Base-by-base conservation (phyloP, 1,284 basidiomycete species). In the Moesziomyces globuligerus region DNA sequence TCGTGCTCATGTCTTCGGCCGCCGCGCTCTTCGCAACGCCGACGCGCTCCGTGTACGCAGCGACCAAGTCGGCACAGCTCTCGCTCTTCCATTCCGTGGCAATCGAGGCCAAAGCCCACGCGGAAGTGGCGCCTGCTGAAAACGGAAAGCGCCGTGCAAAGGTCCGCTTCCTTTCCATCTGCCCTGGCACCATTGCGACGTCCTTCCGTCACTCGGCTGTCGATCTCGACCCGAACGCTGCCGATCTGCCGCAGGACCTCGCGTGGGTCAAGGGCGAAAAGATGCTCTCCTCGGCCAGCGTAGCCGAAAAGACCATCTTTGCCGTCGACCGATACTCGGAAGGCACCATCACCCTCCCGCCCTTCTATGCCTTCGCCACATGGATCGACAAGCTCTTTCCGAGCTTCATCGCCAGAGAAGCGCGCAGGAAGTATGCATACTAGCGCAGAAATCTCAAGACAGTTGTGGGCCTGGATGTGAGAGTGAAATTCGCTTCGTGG, bases 11-110 rank as follows among this genome's bases (percentile, higher is more conserved):
- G 36, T 92, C 91, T 9, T 92, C 90, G 7, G 85, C 91, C 4
- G 93, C 90, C 3, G 89, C 91, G 1, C 85, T 90, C 8, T 87
- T 94, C 24, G 91, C 93, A 0, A 89, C 93, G 0, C 94, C 94
- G 0, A 93, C 91, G 0, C 89, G 94, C 17, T 85, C 90, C 0
- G 84, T 97, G 25, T 97, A 97, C 82, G 88, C 88, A 0, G 89
- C 92, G 0, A 91, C 91, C 4, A 97, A 97, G 82, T 86, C 90
- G 2, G 90, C 91, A 0, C 90, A 90, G 2, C 86, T 92, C 43
- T 82, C 90, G 40, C 88, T 93, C 57, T 92, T 91, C 83, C 89
- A 91, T 82, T 85, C 90, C 5, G 86, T 93, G 26, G 85, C 90
- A 2, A 89, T 93, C 58, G 92, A 95, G 48, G 81, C 83, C 28